Percentiles rank a stretch among this genome's conserved stretches.
phyloP scores from a whole-genome alignment of 345 rosid species.

The Heritiera littoralis region DNA sequence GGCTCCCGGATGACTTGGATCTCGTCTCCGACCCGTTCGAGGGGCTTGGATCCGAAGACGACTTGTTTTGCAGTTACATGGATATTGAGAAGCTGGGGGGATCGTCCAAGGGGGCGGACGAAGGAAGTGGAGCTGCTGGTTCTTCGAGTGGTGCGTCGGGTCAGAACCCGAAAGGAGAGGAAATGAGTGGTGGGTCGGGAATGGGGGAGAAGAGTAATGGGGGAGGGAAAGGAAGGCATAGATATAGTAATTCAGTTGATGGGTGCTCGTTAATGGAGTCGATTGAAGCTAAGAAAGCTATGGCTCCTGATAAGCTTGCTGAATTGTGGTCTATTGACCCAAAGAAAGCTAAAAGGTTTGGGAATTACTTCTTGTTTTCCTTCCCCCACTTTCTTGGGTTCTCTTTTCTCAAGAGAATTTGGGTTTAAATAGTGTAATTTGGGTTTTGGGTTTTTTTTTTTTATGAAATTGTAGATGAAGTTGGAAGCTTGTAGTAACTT shows the following conservation, averaged over 20 bases:
- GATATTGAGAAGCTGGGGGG: conserved; percentile 80
- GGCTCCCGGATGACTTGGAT: conserved; percentile 73
- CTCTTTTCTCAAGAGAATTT: neutral
- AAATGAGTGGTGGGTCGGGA: conserved; percentile 26
- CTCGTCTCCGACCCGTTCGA: conserved; percentile 65
- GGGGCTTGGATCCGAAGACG: conserved; percentile 80
- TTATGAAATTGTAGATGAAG: neutral
- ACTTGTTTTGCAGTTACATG: conserved; percentile 73
- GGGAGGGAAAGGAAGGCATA: conserved; percentile 54
- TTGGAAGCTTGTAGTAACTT: neutral
- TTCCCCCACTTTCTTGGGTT: neutral
- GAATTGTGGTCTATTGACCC: conserved; percentile 87
- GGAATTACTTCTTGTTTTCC: neutral
- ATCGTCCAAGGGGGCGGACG: conserved; percentile 35
- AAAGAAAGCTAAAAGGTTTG: conserved; percentile 85
- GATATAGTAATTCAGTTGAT: conserved; percentile 82
- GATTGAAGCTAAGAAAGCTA: conserved; percentile 90
- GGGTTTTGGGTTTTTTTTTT: too few relatives aligned
- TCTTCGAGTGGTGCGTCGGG: conserved; percentile 23
- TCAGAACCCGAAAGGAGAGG: conserved; percentile 35
- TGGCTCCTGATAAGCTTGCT: conserved; percentile 90
- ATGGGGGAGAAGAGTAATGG: conserved; percentile 19
- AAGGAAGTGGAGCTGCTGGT: conserved; percentile 33
- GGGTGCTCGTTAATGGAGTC: conserved; percentile 61
- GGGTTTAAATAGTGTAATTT: neutral